phyloP scores from a whole-genome alignment of 257 asterid genomes.

The Ophiorrhiza pumila region DNA sequence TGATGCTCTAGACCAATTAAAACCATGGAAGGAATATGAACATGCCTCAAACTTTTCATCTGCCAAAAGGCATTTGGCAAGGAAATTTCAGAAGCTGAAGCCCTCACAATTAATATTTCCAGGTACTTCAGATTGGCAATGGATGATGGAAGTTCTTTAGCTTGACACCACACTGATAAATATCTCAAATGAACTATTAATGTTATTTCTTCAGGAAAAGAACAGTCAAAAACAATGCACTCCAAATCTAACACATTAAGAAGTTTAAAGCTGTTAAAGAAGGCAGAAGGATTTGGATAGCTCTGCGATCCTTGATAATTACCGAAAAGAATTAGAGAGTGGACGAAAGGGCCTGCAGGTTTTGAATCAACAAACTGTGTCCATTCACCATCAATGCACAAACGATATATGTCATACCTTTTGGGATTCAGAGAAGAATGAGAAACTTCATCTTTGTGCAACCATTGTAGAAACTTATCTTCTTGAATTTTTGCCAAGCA shows the following conservation, averaged over 20 bases:
- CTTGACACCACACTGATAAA: not conserved
- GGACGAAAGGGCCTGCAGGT: conserved; percentile 4
- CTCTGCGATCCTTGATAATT: not conserved
- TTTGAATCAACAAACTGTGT: not conserved
- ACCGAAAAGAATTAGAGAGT: not conserved
- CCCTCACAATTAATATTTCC: not conserved
- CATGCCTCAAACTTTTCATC: conserved; percentile 10
- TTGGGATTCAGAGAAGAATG: not conserved
- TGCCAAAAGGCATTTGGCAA: conserved; percentile 11
- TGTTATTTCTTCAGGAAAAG: not conserved
- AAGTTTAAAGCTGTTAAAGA: not conserved
- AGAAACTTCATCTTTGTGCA: not conserved
- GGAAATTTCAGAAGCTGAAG: not conserved
- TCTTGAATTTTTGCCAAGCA: conserved; percentile 10
- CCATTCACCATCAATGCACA: not conserved
- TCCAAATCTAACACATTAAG: conserved; percentile 15
- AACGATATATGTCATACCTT: not conserved
- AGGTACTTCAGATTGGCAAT: not conserved
- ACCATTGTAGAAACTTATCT: conserved; percentile 5
- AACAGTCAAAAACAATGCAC: not conserved
- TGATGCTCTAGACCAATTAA: not conserved
- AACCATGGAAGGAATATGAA: not conserved
- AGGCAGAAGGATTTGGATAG: too few relatives aligned
- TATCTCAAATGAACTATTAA: conserved; percentile 1
- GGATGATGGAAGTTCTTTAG: not conserved